phyloP scores from a whole-genome alignment of 306 rosid genomes.

The Cucumis sativus region Cucumber_9930_V3 NC_026659.2:4605501-4606000 shows the following conservation, averaged over 20 bases:
- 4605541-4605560: constrained; percentile 46
- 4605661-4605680: constrained; percentile 80
- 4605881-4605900: constrained; percentile 80
- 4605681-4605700: constrained; percentile 79
- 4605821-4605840: constrained; percentile 53
- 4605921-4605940: constrained; percentile 72
- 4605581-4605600: constrained; percentile 87
- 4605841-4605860: constrained; percentile 54
- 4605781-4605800: constrained; percentile 84
- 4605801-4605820: constrained; percentile 74
- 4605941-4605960: constrained; percentile 74
- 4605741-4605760: constrained; percentile 51
- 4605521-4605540: constrained; percentile 29
- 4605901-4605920: constrained; percentile 66
- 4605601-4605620: constrained; percentile 58
- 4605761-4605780: constrained; percentile 54
- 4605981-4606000: constrained; percentile 43
- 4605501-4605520: constrained; percentile 51
- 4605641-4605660: constrained; percentile 80
- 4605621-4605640: constrained; percentile 61
- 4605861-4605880: constrained; percentile 71
- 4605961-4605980: constrained; percentile 45
- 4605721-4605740: constrained; percentile 48
- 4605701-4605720: constrained; percentile 79
- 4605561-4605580: constrained; percentile 75